These are phyloP conservation scores for Aspergillus coremiiformis DNA, from an alignment of 495 filamentous ascomycete species.

Conservation along the genomic window DNA sequence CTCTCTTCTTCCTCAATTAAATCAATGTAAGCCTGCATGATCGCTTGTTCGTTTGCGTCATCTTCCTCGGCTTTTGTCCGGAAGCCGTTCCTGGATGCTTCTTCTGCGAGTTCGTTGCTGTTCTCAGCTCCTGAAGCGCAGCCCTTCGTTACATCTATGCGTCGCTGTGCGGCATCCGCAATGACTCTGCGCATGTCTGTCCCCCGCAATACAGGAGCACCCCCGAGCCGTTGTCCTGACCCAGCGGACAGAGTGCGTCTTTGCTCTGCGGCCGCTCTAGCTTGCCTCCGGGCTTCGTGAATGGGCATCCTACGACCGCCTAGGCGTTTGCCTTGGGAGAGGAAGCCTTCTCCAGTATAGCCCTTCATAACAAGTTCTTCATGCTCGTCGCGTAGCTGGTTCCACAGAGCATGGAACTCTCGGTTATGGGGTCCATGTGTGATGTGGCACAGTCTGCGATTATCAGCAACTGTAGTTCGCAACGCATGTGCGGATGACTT, in stretches of 20 bases:
- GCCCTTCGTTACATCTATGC: slow-evolving; percentile 59
- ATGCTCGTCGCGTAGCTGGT: slow-evolving; percentile 81
- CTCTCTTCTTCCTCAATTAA: slow-evolving; percentile 80
- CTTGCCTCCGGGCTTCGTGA: slow-evolving; percentile 69
- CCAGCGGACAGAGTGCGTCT: slow-evolving; percentile 50
- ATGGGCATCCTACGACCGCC: slow-evolving; percentile 60
- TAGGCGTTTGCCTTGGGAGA: slow-evolving; percentile 64
- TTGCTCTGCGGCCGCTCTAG: slow-evolving; percentile 69
- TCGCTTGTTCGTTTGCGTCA: slow-evolving; percentile 84
- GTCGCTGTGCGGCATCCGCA: slow-evolving; percentile 61
- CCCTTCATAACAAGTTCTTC: slow-evolving; percentile 67
- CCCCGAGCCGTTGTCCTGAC: slow-evolving; percentile 70
- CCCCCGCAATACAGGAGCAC: slow-evolving; percentile 51
- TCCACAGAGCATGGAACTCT: slow-evolving; percentile 78
- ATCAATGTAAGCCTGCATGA: slow-evolving; percentile 79
- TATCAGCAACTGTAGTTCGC: slow-evolving; percentile 2
- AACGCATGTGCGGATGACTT: slow-evolving; percentile 12
- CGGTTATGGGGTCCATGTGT: slow-evolving; percentile 74
- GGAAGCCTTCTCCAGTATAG: slow-evolving; percentile 88
- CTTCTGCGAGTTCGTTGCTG: slow-evolving; percentile 53
- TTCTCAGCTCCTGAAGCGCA: slow-evolving; percentile 66
- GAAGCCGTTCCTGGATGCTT: slow-evolving; percentile 67
- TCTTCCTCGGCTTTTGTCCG: slow-evolving; percentile 81
- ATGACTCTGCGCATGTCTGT: slow-evolving; percentile 70
- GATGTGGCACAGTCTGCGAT: slow-evolving; percentile 66